These are phyloP conservation scores for Crassisporium funariophilum DNA, from an alignment of 768 basidiomycete species.

Conservation along the genomic window DNA sequence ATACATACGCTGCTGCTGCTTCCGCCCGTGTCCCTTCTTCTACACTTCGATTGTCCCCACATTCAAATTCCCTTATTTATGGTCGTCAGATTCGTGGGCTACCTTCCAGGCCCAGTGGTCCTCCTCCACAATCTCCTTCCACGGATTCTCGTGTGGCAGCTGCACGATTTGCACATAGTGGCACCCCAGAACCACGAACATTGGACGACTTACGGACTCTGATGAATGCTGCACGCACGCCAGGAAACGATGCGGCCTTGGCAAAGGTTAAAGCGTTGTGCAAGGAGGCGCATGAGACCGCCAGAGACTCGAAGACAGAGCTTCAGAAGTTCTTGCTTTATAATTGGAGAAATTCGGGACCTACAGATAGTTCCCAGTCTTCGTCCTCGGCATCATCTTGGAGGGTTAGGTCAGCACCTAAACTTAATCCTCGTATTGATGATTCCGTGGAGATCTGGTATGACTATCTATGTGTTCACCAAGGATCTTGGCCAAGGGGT, in stretches of 20 bases:
- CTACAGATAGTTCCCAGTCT: neutral
- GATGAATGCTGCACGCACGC: constrained; percentile 22
- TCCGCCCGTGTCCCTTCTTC: no score
- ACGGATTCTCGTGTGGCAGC: constrained; percentile 32
- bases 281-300: constrained; percentile 45
- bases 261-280: constrained; percentile 46
- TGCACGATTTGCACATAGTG: neutral
- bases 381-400: no score
- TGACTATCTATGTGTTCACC: constrained; percentile 45
- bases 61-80: no score
- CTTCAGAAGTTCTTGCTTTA: constrained; percentile 43
- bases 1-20: no score
- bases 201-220: neutral
- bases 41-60: neutral
- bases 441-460: constrained; percentile 50
- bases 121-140: neutral
- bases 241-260: constrained; percentile 41
- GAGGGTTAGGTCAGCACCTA: constrained; percentile 14
- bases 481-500: constrained; percentile 49
- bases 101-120: neutral
- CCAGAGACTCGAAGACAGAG: constrained; percentile 45
- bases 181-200: neutral
- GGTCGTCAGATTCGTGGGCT: no score
- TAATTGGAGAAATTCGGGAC: constrained; percentile 45
- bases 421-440: constrained; percentile 48